Evolutionary conservation across 257 asterid species (phyloP).

Genomic region (Solanum phureja): DNA sequence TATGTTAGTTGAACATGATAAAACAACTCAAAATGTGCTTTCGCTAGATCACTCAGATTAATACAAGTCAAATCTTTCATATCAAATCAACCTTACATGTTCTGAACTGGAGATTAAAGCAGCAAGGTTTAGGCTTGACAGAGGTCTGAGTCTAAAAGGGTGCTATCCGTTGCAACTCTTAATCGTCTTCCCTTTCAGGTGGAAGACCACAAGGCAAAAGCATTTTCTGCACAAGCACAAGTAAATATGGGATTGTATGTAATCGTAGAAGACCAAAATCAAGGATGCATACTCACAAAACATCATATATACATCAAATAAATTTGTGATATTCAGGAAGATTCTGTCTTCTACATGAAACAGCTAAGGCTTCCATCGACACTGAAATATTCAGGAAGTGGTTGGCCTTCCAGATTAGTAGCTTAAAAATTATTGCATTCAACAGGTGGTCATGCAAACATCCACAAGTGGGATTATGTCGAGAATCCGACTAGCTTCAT

Average conservation of each 20-base stretch:
- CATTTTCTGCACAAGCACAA: neutral
- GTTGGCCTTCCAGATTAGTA: neutral
- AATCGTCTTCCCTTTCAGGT: too few species aligned
- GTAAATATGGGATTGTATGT: neutral
- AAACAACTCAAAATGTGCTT: neutral
- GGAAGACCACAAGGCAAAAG: too few species aligned
- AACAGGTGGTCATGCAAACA: neutral
- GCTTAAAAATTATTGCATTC: neutral
- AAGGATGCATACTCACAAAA: neutral
- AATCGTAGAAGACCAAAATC: neutral
- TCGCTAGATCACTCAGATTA: too few species aligned
- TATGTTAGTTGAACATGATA: neutral
- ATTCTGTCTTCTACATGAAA: neutral
- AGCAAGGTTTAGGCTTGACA: too few species aligned
- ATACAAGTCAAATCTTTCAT: too few species aligned
- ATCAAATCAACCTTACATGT: too few species aligned
- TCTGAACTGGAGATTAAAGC: too few species aligned
- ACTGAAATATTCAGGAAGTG: neutral
- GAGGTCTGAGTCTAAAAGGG: too few species aligned
- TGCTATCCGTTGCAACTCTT: too few species aligned
- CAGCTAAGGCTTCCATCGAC: neutral
- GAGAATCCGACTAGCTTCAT: neutral
- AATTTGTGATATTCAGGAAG: neutral
- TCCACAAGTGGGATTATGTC: neutral
- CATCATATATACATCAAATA: neutral